Evolutionary conservation across 345 rosid genomes (phyloP), one percentile per base, ranked within the genome.

Genomic region (Camelina hispida): DNA sequence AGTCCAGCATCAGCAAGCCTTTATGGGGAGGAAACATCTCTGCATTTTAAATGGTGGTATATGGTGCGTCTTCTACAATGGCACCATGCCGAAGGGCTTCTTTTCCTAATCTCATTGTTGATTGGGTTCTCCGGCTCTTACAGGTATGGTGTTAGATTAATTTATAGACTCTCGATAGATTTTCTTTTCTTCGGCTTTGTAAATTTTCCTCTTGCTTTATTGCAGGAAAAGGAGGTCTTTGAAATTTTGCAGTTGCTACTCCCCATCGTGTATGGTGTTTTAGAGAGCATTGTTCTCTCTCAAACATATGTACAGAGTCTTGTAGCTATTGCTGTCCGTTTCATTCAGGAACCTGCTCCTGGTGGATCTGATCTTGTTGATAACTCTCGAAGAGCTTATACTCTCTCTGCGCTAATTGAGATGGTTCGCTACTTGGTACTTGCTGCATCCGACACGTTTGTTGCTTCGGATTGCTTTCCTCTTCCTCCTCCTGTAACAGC

Each of bases 401-500:
- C 96, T 53, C 85, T 84, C 48, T 87, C 96, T 81, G 98, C 99
- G 18, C 70, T 93, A 51, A 83, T 83, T 76, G 99, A 96, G 85
- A 88, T 96, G 97, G 86, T 96, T 71, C 91, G 88, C 47, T 96
- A 93, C 78, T 82, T 96, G 86, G 85, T 93, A 68, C 82, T 88
- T 65, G 92, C 93, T 80, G 93, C 89, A 42, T 98, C 99, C 2
- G 96, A 96, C 82, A 86, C 99, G 50, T 96, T 96, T 84, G 96
- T 96, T 81, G 90, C 92, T 63, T 66, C 89, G 78, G 98, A 96
- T 82, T 96, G 95, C 85, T 91, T 96, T 72, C 98, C 99, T 28
- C 85, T 96, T 59, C 99, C 98, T 22, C 68, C 88, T 14, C 85
- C 86, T 71, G 90, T 91, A 42, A 68, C 89, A 69, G 89, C 94